Evolutionary conservation across 2,329 filamentous ascomycete genomes (phyloP).

Genomic region (Xylariales sp.): DNA sequence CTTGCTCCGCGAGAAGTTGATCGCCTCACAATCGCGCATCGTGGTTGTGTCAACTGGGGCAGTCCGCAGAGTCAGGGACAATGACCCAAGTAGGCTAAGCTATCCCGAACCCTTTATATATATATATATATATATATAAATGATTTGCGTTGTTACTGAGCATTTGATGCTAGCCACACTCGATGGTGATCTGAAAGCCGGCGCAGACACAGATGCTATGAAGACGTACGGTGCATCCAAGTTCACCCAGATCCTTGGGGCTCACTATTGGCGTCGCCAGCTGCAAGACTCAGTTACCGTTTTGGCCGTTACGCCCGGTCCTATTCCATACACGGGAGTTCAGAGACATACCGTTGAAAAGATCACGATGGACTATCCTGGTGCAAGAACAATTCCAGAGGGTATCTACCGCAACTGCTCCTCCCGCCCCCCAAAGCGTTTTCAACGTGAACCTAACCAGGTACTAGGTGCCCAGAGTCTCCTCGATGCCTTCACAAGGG

Average conservation of each 20-base stretch:
- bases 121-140: not conserved
- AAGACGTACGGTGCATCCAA: slow-evolving; percentile 40
- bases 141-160: too few species aligned
- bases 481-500: slow-evolving; percentile 36
- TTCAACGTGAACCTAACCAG: not conserved
- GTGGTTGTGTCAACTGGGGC: slow-evolving; percentile 49
- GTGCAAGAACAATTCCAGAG: slow-evolving; percentile 43
- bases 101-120: not conserved
- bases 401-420: too few species aligned
- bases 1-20: slow-evolving; percentile 42
- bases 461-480: slow-evolving; percentile 39
- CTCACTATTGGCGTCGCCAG: slow-evolving; percentile 53
- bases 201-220: slow-evolving; percentile 24
- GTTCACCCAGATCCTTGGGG: slow-evolving; percentile 44
- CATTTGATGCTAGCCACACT: slow-evolving; percentile 9
- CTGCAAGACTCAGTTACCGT: slow-evolving; percentile 38
- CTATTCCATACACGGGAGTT: slow-evolving; percentile 45
- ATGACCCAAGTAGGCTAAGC: slow-evolving; percentile 29
- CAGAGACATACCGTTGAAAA: slow-evolving; percentile 23
- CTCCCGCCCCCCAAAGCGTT: too few species aligned
- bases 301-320: slow-evolving; percentile 48
- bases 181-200: slow-evolving; percentile 23
- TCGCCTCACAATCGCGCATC: slow-evolving; percentile 39
- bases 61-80: slow-evolving; percentile 33
- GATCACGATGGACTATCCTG: slow-evolving; percentile 28